phyloP scores from a whole-genome alignment of 2,329 filamentous ascomycete genomes.

The Colletotrichum sp. region DNA sequence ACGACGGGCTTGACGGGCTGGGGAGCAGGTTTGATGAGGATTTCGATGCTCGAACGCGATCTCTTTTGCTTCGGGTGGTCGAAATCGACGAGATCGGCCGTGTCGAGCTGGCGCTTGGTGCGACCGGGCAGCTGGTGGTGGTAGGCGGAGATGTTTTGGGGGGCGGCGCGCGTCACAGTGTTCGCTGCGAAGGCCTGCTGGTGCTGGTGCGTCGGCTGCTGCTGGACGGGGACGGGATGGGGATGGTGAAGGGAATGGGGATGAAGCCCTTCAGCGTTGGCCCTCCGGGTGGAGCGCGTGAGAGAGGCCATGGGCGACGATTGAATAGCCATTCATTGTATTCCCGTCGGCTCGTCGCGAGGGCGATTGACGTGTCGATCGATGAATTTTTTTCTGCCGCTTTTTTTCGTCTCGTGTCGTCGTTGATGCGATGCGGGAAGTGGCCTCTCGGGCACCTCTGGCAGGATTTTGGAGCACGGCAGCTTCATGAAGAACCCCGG shows the following conservation, averaged over 20 bases:
- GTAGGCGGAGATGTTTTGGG: slow-evolving; percentile 36
- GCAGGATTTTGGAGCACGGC: background rate
- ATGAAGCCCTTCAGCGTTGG: slow-evolving; percentile 42
- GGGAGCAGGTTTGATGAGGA: slow-evolving; percentile 37
- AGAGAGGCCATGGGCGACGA: slow-evolving; percentile 53
- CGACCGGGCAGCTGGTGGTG: slow-evolving; percentile 39
- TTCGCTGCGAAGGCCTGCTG: slow-evolving; percentile 29
- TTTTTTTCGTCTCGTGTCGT: background rate
- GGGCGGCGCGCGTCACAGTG: slow-evolving; percentile 32
- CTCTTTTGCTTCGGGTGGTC: slow-evolving; percentile 53
- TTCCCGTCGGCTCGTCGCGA: slow-evolving; percentile 9
- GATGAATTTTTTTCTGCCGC: background rate
- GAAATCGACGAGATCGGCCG: slow-evolving; percentile 45
- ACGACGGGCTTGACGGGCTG: slow-evolving; percentile 25
- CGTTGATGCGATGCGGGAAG: slow-evolving; percentile 21
- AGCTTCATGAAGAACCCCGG: too few species aligned
- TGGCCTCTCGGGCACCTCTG: background rate
- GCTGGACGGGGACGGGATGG: slow-evolving; percentile 18
- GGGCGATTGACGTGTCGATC: slow-evolving; percentile 13
- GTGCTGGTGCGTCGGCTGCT: slow-evolving; percentile 17
- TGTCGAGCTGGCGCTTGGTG: slow-evolving; percentile 55
- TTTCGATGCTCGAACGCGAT: slow-evolving; percentile 58
- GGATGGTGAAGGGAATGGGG: slow-evolving; percentile 30
- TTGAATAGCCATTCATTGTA: slow-evolving; percentile 33
- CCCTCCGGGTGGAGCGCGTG: slow-evolving; percentile 56